Base-by-base conservation (phyloP, 1,284 basidiomycete species). In the Hymenochaete sp. region DNA sequence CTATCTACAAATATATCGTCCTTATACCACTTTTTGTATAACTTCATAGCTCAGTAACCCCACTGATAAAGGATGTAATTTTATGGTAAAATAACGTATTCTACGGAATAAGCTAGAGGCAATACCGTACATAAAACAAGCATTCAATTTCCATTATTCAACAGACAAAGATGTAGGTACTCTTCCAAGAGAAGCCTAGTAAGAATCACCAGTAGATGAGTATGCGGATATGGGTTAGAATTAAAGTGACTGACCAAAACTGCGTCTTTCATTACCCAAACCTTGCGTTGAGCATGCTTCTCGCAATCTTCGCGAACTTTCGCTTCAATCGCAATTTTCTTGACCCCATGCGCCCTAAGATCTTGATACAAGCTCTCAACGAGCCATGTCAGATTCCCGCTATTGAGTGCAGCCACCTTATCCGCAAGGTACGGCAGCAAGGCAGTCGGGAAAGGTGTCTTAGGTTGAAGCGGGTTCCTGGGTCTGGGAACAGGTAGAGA, bases 281-380 rank as follows among this genome's bases (percentile, higher is more conserved):
- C 63, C 59, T 75, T 85, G 63, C 69, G 73, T 45, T 76, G 70
- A 56, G 75, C 81, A 53, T 75, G 75, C 57, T 84, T 85, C 62
- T 81, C 81, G 13, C 73, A 71, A 10, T 88, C 70, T 58, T 88
- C 83, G 42, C 73, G 70, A 26, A 90, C 67, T 60, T 89, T 89
- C 5, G 77, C 77, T 62, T 87, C 84, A 40, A 90, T 79, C 4
- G 82, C 77, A 39, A 80, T 82, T 68, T 89, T 90, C 67, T 80
- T 87, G 47, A 89, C 73, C 47, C 79, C 79, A 51, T 81, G 65
- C 8, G 58, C 62, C 37, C 73, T 73, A 37, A 89, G 64, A 27
- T 82, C 81, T 51, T 79, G 74, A 55, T 80, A 76, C 50, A 89
- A 70, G 9, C 75, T 71, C 53, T 88, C 85, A 0, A 88, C 72